Percentiles rank a stretch among this genome's conserved stretches.
phyloP scores from a whole-genome alignment of 2,329 filamentous ascomycete species.

The Aureobasidium sp. region DNA sequence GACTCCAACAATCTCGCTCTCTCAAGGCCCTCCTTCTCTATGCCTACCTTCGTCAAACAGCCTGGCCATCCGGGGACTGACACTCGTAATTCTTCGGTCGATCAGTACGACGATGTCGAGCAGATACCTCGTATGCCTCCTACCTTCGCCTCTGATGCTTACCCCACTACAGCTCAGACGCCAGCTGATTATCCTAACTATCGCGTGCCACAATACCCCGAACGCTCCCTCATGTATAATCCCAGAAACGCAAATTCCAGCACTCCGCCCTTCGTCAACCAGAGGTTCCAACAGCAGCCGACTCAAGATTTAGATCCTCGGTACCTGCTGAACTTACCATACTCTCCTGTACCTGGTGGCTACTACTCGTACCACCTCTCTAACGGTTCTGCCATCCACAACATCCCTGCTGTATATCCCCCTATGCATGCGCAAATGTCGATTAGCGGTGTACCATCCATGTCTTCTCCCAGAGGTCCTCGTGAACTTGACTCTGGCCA shows the following conservation, averaged over 20 bases:
- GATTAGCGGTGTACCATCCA: slow-evolving; percentile 25
- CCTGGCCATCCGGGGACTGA: background rate
- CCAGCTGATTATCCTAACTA: background rate
- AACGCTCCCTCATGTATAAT: slow-evolving; percentile 6
- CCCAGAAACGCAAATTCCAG: background rate
- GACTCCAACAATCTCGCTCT: slow-evolving; percentile 24
- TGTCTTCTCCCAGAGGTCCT: slow-evolving; percentile 18
- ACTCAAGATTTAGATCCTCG: background rate
- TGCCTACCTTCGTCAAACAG: background rate
- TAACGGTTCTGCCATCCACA: slow-evolving; percentile 31
- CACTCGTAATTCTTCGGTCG: background rate
- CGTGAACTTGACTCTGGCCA: slow-evolving; percentile 29
- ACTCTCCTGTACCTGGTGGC: background rate
- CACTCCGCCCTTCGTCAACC: background rate
- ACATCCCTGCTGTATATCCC: slow-evolving; percentile 27
- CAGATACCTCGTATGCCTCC: slow-evolving; percentile 17
- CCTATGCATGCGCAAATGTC: slow-evolving; percentile 24
- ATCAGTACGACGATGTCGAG: slow-evolving; percentile 18
- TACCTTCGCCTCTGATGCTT: background rate
- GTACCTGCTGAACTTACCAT: background rate
- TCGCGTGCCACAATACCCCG: slow-evolving; percentile 7
- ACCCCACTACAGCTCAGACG: background rate
- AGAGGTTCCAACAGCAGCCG: background rate
- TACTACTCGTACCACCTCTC: slow-evolving; percentile 31
- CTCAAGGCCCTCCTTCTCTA: background rate